Evolutionary conservation across 495 filamentous ascomycete species (phyloP), one percentile per base, ranked within the genome.

Genomic region (Penicillium cosmopolitanum): DNA sequence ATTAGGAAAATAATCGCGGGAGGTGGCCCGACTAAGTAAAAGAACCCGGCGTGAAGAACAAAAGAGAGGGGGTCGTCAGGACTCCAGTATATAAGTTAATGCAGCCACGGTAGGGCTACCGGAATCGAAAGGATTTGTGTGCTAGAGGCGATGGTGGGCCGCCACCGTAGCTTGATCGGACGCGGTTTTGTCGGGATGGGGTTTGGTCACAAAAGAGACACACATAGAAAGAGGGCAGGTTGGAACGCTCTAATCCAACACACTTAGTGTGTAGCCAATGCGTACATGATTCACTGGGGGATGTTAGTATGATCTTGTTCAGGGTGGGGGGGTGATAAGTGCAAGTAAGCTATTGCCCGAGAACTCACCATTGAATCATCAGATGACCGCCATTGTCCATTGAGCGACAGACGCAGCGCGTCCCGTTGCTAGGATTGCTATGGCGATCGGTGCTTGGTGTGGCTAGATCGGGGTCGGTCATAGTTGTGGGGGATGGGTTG

Each of bases 231-330:
- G 81, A 81, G 19, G 90, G 90, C 46, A 91, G 78, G 52, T 87
- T 82, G 8, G 75, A 70, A 18, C 80, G 77, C 56, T 87, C 87
- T 23, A 93, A 79, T 16, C 89, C 87, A 34, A 93, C 82, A 67
- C 92, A 97, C 64, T 82, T 82, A 6, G 86, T 88, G 66, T 97
- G 92, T 31, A 93, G 82, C 86, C 88, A 94, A 73, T 93, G 88
- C 40, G 85, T 88, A 73, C 92, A 97, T 4, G 91, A 93, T 76
- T 93, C 88, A 74, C 92, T 93, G 65, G 18, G 34, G 18, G 7
- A 16, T 18, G 40, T 73, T 42, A 75, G 66, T 42, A 23, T 5
- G 0, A 12, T 12, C 15, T 40, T 13, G 3, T 12, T 40, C 4
- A 1, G 15, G 36, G 15, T 40, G 36, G 28, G 28, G 28, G 23